phyloP scores from a whole-genome alignment of 805 yeast species.

The Ogataea nonfermentans region DNA sequence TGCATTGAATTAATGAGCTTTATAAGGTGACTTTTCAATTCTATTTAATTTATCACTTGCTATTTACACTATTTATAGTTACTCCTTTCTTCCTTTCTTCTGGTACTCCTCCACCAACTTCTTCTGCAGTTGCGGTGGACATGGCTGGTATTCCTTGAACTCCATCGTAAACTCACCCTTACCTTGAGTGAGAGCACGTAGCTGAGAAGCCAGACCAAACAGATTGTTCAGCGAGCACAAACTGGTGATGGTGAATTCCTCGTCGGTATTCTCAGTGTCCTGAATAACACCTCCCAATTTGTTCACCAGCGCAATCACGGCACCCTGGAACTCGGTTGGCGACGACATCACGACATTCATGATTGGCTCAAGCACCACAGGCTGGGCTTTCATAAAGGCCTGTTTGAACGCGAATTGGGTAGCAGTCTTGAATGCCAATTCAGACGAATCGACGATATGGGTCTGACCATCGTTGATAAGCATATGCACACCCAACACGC shows the following conservation, averaged over 20 bases:
- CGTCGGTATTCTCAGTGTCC: constrained; percentile 92
- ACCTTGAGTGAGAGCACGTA: constrained; percentile 98
- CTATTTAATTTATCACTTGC: not conserved
- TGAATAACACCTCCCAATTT: constrained; percentile 88
- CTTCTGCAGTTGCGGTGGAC: constrained; percentile 85
- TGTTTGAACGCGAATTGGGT: constrained; percentile 88
- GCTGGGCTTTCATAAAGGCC: constrained; percentile 80
- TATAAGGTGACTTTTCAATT: not conserved
- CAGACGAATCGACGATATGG: constrained; percentile 96
- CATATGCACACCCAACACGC: constrained; percentile 91
- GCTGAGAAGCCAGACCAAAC: constrained; percentile 94
- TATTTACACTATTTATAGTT: constrained; percentile 8
- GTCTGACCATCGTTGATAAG: constrained; percentile 94
- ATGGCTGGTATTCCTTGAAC: constrained; percentile 88
- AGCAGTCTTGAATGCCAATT: constrained; percentile 91
- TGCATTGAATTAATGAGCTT: not conserved
- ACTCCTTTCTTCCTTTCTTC: constrained; percentile 45
- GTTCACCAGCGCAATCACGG: constrained; percentile 86
- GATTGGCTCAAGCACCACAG: constrained; percentile 92
- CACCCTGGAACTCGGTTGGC: constrained; percentile 95
- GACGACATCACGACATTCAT: constrained; percentile 93
- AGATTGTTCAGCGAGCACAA: constrained; percentile 95
- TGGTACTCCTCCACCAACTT: constrained; percentile 83
- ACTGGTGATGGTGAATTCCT: constrained; percentile 89
- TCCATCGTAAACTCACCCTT: constrained; percentile 97